Evolutionary conservation across 176 grass and related monocot genomes (phyloP), one percentile per base, ranked within the genome.

Genomic region (Bonia amplexicaulis): DNA sequence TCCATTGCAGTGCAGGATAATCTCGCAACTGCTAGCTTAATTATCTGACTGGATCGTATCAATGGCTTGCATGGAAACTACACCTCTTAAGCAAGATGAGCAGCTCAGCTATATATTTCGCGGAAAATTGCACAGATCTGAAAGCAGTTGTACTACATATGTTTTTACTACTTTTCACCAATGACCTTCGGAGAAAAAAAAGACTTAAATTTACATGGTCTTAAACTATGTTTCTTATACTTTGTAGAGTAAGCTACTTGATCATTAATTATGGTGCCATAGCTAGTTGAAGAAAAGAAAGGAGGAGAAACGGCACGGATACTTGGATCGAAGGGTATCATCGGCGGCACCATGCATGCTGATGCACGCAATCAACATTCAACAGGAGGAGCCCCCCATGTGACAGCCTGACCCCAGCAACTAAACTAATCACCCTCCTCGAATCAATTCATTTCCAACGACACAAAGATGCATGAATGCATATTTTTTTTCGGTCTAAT

Each of bases 381-480:
- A 72, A 39, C 79, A 66, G n/a, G 81, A 72, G 49, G 29, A 27
- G 1, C 48, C 48, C 12, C 69, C 37, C 88, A 73, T 89, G 82
- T 90, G 88, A 74, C 39, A 83, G 74, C 61, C 76, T 89, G 49
- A 76, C 52, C 82, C 52, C 82, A 61, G 19, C 42, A 65, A 77
- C 84, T 85, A 52, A 80, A 74, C 68, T 87, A 90, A 80, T 80
- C 63, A 16, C 6, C 26, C 51, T 75, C 60, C 52, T 5, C 47
- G 44, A 46, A 40, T 66, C 35, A n/a, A 67, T 74, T 55, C 59
- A 27, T 76, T 46, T 14, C 8, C 8, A 54, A 25, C 71, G 65
- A 67, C 27, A 19, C 51, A 40, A 15, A 66, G 62, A 63, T 71
- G 71, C 52, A 67, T 29, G 33, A 49, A 45, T 19, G 19, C 31